phyloP scores from a whole-genome alignment of 805 yeast species.

The Komagataella kurtzmanii region DNA sequence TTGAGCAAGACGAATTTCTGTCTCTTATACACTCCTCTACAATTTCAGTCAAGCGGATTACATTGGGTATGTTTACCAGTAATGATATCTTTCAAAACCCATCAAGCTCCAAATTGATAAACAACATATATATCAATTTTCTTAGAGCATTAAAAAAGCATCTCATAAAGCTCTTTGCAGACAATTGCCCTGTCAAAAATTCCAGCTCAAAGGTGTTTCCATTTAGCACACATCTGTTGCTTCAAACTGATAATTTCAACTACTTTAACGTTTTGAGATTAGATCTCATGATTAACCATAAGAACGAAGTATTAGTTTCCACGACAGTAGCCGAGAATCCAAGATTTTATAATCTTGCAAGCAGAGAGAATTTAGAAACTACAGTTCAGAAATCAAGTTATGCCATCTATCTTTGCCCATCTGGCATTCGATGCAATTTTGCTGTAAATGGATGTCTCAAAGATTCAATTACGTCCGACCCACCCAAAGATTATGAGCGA shows the following conservation, averaged over 20 bases:
- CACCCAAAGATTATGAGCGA: slow-evolving; percentile 26
- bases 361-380: slow-evolving; percentile 3
- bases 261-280: background rate
- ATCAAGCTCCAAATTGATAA: background rate
- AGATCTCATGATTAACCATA: slow-evolving; percentile 14
- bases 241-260: background rate
- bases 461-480: slow-evolving; percentile 20
- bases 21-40: background rate
- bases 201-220: background rate
- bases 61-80: background rate
- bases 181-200: background rate
- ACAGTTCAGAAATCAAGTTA: background rate
- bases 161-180: background rate
- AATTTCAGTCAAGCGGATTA: background rate
- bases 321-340: slow-evolving; percentile 12
- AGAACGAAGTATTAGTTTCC: slow-evolving; percentile 28
- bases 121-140: background rate
- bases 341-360: slow-evolving; percentile 10
- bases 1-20: background rate
- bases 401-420: slow-evolving; percentile 38
- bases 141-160: background rate
- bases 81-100: background rate
- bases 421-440: slow-evolving; percentile 36
- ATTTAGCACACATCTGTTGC: background rate
- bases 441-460: slow-evolving; percentile 18